Base-by-base conservation (phyloP, 1,284 basidiomycete species). In the Puccinia triticina region DNA sequence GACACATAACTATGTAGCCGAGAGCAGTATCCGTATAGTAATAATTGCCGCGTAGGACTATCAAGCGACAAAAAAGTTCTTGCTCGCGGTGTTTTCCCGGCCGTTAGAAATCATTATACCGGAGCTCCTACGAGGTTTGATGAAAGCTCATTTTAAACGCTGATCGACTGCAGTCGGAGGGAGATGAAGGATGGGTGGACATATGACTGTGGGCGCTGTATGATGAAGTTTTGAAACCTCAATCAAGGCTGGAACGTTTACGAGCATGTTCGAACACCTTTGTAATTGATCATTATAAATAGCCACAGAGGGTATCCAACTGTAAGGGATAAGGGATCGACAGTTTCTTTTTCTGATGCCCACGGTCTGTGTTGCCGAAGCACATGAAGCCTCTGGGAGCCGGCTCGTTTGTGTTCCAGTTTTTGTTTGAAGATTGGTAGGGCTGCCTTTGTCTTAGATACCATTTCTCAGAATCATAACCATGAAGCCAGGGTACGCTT, bases 401-500 rank as follows among this genome's bases (percentile, higher is more conserved):
- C 55, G 55, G n/a, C 26, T 57, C 55, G n/a, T 21, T 57, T 10
- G n/a, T 57, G n/a, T 57, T 57, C 21, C n/a, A 57, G 55, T 57
- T n/a, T 57, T 57, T 57, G 55, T 57, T 57, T 57, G 55, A 57
- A 57, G 55, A 5, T 57, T n/a, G 26, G 55, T 57, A 57, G n/a
- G 12, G n/a, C 14, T 26, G 21, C n/a, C n/a, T 55, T 55, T 55
- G 53, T 55, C 23, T 21, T n/a, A n/a, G n/a, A n/a, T 21, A 55
- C 53, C 4, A 55, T 55, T 55, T 4, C 53, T 55, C 53, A 55
- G 53, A 55, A 21, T 55, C 53, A 55, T 55, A 55, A 16, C 14
- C 4, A 55, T 55, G 10, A 12, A 55, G 43, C 14, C 43, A 46
- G 43, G 43, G 14, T 46, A 46, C 43, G 43, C n/a, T n/a, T n/a